These are phyloP conservation scores for Neurospora intermedia DNA, from an alignment of 495 filamentous ascomycete species.

Conservation along the genomic window DNA sequence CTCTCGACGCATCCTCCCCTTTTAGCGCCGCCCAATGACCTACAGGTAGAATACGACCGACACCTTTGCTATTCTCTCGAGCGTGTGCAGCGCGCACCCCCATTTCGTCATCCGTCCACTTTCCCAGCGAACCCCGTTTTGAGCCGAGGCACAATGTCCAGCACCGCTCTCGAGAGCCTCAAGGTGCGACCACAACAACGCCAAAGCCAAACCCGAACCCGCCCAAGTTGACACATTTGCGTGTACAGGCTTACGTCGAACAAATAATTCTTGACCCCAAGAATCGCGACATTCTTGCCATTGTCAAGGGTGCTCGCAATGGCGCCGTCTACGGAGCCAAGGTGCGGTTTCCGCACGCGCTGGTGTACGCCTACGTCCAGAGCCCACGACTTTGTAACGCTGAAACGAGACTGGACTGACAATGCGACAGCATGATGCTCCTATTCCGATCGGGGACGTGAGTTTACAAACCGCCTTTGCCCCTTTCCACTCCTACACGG, in stretches of 20 bases:
- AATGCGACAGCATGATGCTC: conserved; percentile 64
- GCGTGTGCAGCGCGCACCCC: background rate
- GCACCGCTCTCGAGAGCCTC: conserved; percentile 19
- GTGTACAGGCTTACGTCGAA: conserved; percentile 42
- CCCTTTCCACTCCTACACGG: background rate
- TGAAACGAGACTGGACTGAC: background rate
- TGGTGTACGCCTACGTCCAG: conserved; percentile 53
- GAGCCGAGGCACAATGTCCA: conserved; percentile 28
- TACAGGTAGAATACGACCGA: background rate
- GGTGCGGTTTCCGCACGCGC: conserved; percentile 94
- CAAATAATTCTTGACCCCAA: conserved; percentile 67
- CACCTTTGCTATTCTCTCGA: background rate
- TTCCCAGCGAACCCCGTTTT: conserved; percentile 2
- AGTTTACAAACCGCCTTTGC: background rate
- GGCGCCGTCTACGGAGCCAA: conserved; percentile 95
- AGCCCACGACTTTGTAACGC: conserved; percentile 51
- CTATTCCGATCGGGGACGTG: conserved; percentile 88
- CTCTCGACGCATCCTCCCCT: background rate
- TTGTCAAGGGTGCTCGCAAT: conserved; percentile 90
- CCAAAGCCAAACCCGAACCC: background rate
- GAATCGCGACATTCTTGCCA: conserved; percentile 68
- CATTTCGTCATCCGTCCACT: background rate
- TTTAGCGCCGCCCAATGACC: background rate
- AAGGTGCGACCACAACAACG: conserved; percentile 18
- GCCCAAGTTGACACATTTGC: conserved; percentile 5